Evolutionary conservation across 202 grass and related monocot genomes (phyloP), one percentile per base, ranked within the genome.

Genomic region (Zizania palustris): DNA sequence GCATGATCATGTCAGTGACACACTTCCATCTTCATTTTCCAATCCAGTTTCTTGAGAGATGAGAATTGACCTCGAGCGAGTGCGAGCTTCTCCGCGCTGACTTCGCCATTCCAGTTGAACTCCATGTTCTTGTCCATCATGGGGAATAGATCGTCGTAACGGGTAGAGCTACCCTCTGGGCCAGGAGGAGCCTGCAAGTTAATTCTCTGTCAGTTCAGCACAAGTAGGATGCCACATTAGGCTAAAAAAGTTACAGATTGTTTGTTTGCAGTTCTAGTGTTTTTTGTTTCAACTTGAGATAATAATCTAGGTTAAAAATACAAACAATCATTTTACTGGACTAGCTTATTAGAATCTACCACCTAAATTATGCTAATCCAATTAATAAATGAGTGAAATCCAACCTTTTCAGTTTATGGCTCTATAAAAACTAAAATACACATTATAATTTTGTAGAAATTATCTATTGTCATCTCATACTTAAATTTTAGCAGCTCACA

Each of bases 61-160:
- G 64, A 3, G 20, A 83, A 39, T 34, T 69, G 45, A 97, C 93
- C 93, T 73, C 81, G 84, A 2, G 87, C 87, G 53, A 86, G 28
- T 21, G 74, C 80, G 3, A 87, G 76, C 64, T 89, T 90, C 77
- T 95, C 85, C 3, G 85, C 74, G 19, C 76, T 81, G 18, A 88
- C 73, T 61, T 88, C 86, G 15, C 84, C 81, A 21, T 61, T 81
- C 91, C 89, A 92, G 72, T 67, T 88, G 66, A 76, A 81, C 34
- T 83, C 76, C 72, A 90, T 80, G 75, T 63, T 56, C 76, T 90
- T 93, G 72, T 90, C 86, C 40, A 79, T 70, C 58, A 77, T 80
- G 14, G 71, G 71, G 66, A 85, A 60, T 9, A 80, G 45, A 15
- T 87, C 54, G 21, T 82, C 75, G 53, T 79, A 86, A 5, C 56